phyloP scores from a whole-genome alignment of 164 flowering plant genomes.

The Sextonia rubra region DNA sequence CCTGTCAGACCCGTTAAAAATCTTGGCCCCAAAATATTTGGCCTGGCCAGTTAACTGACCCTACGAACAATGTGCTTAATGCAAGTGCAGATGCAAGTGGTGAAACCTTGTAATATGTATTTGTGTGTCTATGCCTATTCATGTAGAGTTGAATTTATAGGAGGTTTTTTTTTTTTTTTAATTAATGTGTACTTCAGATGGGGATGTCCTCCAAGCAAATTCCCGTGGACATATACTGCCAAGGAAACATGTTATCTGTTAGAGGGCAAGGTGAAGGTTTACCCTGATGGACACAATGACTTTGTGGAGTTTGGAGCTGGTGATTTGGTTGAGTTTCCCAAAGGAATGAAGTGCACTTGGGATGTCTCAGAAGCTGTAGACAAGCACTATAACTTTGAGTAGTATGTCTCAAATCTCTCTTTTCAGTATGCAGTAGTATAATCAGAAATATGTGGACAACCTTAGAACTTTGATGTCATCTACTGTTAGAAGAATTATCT shows the following conservation, averaged over 20 bases:
- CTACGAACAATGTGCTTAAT: neutral
- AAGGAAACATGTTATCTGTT: constrained; percentile 77
- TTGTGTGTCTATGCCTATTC: neutral
- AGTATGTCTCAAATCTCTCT: neutral
- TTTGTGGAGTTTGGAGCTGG: constrained; percentile 81
- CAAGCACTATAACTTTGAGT: constrained; percentile 75
- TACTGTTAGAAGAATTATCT: neutral
- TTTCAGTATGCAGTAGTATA: neutral
- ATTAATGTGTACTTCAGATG: constrained; percentile 39
- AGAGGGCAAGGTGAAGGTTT: constrained; percentile 82
- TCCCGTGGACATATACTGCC: constrained; percentile 75
- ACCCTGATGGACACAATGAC: constrained; percentile 61
- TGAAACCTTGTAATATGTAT: neutral
- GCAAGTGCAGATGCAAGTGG: neutral
- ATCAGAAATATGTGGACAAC: neutral
- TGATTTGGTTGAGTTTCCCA: constrained; percentile 78
- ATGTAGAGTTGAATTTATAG: neutral
- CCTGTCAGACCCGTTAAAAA: neutral
- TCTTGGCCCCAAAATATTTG: neutral
- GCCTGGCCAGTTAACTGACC: neutral
- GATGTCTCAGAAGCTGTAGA: constrained; percentile 77
- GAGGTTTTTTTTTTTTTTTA: neutral
- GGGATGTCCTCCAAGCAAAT: constrained; percentile 89
- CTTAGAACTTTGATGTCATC: neutral
- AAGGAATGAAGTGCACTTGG: constrained; percentile 94